These are phyloP conservation scores for Silene latifolia DNA, from an alignment of 148 eudicot species.

Conservation along the genomic window DNA sequence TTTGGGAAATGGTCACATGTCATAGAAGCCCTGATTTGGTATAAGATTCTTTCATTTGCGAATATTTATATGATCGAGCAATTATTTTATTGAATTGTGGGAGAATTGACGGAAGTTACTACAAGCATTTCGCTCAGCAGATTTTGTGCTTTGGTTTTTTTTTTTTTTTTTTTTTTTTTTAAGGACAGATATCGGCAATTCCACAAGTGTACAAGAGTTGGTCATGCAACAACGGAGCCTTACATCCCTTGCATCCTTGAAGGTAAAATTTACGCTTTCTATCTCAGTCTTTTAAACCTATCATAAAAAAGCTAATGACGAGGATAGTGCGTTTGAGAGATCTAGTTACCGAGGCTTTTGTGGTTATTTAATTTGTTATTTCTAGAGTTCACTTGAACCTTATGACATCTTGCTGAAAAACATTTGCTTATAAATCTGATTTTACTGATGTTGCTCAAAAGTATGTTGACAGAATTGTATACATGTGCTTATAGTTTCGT, in stretches of 20 bases:
- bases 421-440: too few species aligned
- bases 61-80: too few species aligned
- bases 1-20: not conserved
- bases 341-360: not conserved
- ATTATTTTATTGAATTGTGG: not conserved
- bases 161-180: too few species aligned
- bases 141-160: not conserved
- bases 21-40: not conserved
- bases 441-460: too few species aligned
- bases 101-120: not conserved
- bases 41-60: not conserved
- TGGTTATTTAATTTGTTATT: not conserved
- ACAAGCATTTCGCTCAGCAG: not conserved
- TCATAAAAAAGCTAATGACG: not conserved
- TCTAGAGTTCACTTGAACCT: not conserved
- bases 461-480: too few species aligned
- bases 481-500: too few species aligned
- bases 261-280: slow-evolving; percentile 5
- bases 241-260: not conserved
- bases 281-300: not conserved
- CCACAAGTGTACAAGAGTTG: not conserved
- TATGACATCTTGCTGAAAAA: too few species aligned
- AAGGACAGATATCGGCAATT: not conserved
- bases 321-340: not conserved
- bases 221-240: not conserved